Evolutionary conservation across 1,139 yeast genomes (phyloP).

Genomic region (Suhomyces chickasaworum): DNA sequence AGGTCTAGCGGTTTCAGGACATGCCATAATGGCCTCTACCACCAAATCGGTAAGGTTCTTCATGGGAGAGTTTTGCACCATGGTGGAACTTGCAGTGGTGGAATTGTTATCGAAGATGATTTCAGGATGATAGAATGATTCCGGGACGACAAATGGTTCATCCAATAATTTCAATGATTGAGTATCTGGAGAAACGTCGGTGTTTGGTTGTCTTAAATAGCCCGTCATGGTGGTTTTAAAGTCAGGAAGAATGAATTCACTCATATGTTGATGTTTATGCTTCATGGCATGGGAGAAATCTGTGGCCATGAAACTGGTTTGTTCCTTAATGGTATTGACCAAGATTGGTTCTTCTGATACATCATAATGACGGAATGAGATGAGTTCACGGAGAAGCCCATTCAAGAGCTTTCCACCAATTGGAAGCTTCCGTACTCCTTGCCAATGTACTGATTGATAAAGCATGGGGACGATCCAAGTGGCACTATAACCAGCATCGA

Average conservation of each 20-base stretch:
- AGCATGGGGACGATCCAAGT: constrained; percentile 88
- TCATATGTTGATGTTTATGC: constrained; percentile 26
- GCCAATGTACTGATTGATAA: constrained; percentile 76
- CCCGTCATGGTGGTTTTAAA: constrained; percentile 78
- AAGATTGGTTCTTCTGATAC: constrained; percentile 88
- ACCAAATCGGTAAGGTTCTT: constrained; percentile 74
- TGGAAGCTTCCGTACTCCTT: constrained; percentile 72
- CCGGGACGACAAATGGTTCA: constrained; percentile 88
- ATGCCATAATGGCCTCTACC: constrained; percentile 64
- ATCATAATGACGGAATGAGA: constrained; percentile 90
- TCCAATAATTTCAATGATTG: constrained; percentile 73
- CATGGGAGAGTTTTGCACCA: constrained; percentile 58
- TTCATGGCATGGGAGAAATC: constrained; percentile 65
- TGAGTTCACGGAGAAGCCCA: constrained; percentile 78
- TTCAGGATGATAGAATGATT: constrained; percentile 83
- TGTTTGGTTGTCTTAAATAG: constrained; percentile 48
- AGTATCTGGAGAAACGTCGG: constrained; percentile 40
- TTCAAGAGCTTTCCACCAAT: constrained; percentile 86
- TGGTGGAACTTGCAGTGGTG: constrained; percentile 29
- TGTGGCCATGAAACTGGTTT: constrained; percentile 69
- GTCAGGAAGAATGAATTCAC: constrained; percentile 85
- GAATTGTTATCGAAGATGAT: constrained; percentile 48
- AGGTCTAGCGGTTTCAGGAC: constrained; percentile 78
- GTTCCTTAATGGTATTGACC: constrained; percentile 83
- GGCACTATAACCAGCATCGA: constrained; percentile 86